Base-by-base conservation (phyloP, 345 rosid species). In the Aquilaria sinensis region DNA sequence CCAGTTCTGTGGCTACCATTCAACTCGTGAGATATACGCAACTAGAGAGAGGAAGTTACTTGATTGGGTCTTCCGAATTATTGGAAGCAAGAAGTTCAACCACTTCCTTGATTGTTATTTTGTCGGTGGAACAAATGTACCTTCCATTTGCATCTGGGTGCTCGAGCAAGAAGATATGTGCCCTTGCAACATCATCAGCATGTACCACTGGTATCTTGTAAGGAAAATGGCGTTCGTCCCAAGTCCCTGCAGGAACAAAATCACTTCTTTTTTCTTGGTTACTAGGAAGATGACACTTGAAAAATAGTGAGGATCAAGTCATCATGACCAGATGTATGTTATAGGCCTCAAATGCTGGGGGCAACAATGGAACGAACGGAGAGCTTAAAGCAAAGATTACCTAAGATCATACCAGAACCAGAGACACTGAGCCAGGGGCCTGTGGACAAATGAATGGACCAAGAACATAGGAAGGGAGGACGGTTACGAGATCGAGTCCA, bases 71-170 rank as follows among this genome's bases (percentile, higher is more conserved):
- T 14, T 76, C 70, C 0, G 81, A 77, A 41, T 74, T 72, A 16
- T 70, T 76, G 15, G 70, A 34, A 3, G 74, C 52, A 6, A 83
- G 77, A 55, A 68, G 53, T 58, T 57, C 16, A 5, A 68, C 50
- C 68, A 83, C 31, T 2, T 71, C 69, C 12, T 57, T 34, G 23
- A 68, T 60, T 2, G 75, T 68, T 5, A 75, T 1, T 0, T 0
- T 34, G 23, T 59, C 15, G 0, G 77, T 62, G n/a, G 79, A 77
- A 71, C 81, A 81, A 34, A 58, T 69, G 43, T 81, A 69, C 16
- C 89, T 73, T 31, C 81, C 89, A 37, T 73, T 63, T 31, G 78
- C 74, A 6, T 70, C 31, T 0, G 77, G 59, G 50, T 60, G 15
- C 47, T 84, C 79, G 29, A 16, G 23, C 23, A 16, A 16, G 23